Evolutionary conservation across 2,329 filamentous ascomycete genomes (phyloP), one percentile per base, ranked within the genome.

Genomic region (Alternaria infectoria): DNA sequence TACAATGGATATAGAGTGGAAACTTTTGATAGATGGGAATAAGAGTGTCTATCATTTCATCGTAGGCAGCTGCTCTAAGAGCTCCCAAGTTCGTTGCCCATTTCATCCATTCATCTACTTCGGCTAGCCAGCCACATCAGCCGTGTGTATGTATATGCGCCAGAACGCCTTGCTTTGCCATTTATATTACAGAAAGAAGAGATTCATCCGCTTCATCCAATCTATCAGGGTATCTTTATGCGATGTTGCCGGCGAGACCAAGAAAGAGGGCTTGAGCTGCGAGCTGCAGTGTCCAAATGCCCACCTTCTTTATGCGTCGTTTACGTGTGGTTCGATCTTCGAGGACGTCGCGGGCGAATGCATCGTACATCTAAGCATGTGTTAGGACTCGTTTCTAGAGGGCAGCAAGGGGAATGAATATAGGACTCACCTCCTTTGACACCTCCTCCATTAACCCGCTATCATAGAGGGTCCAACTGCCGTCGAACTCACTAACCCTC

Each of bases 191-290:
- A 64, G 47, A 61, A 66, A 67, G 64, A 55, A 60, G 64, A 65
- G 64, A 64, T 51, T 47, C 23, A 9, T 58, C 47, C 25, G 15
- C 17, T 51, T 54, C 54, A 21, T 23, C 30, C 54, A 44, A 26
- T 57, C 43, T 54, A 36, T 51, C 44, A 55, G 59, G 56, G 61
- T 59, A 59, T 69, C 74, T 63, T 49, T 63, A 88, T 59, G 86
- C 86, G 65, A 89, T 84, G 70, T 93, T 96, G 15, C 95, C 95
- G 5, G 94, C 95, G 85, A 98, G 91, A 10, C 96, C 96, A 83
- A 98, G 91, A 77, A 98, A 96, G 36, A 99, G 86, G 4, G 95
- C 96, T 78, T 99, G 96, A 8, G 95, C 92, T 7, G 95, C 93
- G 61, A 99, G 84, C 72, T 95, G 94, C 59, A 98, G 85, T 4